Base-by-base conservation (phyloP, 2,329 filamentous ascomycete species). In the Ramichloridium luteum region DNA sequence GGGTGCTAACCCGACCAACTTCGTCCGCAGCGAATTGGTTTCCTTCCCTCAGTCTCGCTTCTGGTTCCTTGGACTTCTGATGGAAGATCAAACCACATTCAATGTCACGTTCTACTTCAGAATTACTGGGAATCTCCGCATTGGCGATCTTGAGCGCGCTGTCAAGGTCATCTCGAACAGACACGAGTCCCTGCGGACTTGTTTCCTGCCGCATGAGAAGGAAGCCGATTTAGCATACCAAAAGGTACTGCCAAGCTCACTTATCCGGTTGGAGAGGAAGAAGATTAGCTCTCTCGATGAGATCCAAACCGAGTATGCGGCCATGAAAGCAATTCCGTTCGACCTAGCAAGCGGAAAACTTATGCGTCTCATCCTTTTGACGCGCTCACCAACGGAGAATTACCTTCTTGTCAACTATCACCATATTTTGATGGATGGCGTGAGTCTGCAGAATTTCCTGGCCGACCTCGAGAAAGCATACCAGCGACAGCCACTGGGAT, bases 361-460 rank as follows among this genome's bases (percentile, higher is more conserved):
- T 11, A 11, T 29, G 11, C 27, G 27, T 14, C 6, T 29, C 6
- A 6, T 29, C n/a, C 13, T 29, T 16, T n/a, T 29, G 12, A 14
- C 27, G 12, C 27, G 13, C 6, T 29, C 27, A 15, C 27, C 27
- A n/a, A 29, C 32, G n/a, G 8, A 8, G 20, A 8, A 34, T 16
- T 30, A 34, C 16, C 17, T 34, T 11, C 26, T 58, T 10, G 16
- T 59, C 12, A 44, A 37, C 2, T 51, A 41, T 25, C 55, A 59
- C 30, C 55, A 57, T 32, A 54, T 59, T 30, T 40, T 38, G 13
- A 44, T 57, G 36, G 56, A 59, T 31, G 53, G 51, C 3, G 17
- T 48, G 13, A 46, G 49, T 27, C 45, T 38, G 25, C 28, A 46
- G 4, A 31, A 47, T 2, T 41, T 55, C 25, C 32, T 54, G 3